Conservation (phyloP, 1,284 basidiomycete species). For the Tilletia horrida region DNA sequence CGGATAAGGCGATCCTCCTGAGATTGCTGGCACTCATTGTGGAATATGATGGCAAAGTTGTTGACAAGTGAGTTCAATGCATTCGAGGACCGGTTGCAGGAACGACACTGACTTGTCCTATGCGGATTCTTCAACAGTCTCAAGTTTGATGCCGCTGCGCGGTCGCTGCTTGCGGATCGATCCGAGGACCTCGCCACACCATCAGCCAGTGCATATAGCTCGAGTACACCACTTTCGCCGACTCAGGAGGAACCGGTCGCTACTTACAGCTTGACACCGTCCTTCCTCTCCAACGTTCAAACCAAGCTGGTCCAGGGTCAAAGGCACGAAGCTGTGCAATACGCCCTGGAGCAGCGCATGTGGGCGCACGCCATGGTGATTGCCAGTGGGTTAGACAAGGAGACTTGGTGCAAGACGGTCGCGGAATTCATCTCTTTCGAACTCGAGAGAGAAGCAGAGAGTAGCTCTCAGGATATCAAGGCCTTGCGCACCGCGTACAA, state of each 20-base stretch:
- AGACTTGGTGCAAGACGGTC: conserved; percentile 86
- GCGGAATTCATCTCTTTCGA: conserved; percentile 80
- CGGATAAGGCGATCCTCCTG: conserved; percentile 48
- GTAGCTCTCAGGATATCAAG: background rate
- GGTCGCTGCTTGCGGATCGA: conserved; percentile 29
- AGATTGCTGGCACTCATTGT: conserved; percentile 44
- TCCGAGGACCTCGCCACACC: background rate
- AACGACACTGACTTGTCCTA: conserved; percentile 8
- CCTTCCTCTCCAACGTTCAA: conserved; percentile 48
- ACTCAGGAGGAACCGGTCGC: conserved; percentile 26
- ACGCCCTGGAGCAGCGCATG: conserved; percentile 78
- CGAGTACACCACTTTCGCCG: background rate
- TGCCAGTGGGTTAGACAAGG: conserved; percentile 85
- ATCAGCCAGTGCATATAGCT: background rate
- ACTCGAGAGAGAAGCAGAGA: conserved; percentile 58
- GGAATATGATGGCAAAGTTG: conserved; percentile 46
- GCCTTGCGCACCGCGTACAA: conserved; percentile 3
- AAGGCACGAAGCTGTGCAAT: conserved; percentile 78
- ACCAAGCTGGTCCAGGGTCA: conserved; percentile 64
- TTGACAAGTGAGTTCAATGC: conserved; percentile 17
- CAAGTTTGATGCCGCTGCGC: conserved; percentile 33
- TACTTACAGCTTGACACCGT: conserved; percentile 37
- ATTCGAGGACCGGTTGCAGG: conserved; percentile 15
- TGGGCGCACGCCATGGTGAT: conserved; percentile 97
- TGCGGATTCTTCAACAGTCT: conserved; percentile 1